Conservation (phyloP, 2,329 filamentous ascomycete genomes). For the Emericellopsis atlantica region DNA sequence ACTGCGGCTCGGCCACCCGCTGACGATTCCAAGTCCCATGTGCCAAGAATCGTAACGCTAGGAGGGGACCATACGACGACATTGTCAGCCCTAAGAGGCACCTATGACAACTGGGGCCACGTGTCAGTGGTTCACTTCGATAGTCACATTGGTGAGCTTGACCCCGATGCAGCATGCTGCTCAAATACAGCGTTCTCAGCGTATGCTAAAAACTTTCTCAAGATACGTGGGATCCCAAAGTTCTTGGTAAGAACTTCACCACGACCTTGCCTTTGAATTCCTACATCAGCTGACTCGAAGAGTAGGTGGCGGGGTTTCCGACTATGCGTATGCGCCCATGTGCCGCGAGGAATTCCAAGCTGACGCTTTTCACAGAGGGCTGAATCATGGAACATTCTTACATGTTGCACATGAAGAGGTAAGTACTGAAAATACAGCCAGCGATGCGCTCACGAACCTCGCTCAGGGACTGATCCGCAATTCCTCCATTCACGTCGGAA, state of each 20-base stretch:
- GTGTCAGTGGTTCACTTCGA: constrained; percentile 61
- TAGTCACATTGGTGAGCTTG: constrained; percentile 65
- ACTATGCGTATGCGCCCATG: not conserved
- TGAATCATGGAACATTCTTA: constrained; percentile 81
- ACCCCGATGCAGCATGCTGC: constrained; percentile 32
- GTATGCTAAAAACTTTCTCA: not conserved
- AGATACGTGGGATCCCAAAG: not conserved
- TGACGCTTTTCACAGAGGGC: constrained; percentile 16
- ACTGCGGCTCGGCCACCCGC: constrained; percentile 10
- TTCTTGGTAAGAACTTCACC: not conserved
- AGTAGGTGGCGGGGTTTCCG: constrained; percentile 17
- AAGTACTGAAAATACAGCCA: constrained; percentile 55
- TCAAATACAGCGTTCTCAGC: not conserved
- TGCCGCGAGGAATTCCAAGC: not conserved
- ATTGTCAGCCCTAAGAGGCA: constrained; percentile 51
- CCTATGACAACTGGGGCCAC: constrained; percentile 44
- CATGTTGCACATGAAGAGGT: constrained; percentile 70
- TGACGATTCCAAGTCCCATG: constrained; percentile 19
- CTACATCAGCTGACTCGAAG: constrained; percentile 65
- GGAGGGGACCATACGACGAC: constrained; percentile 59
- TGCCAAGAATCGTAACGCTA: constrained; percentile 38
- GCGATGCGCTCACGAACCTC: constrained; percentile 66
- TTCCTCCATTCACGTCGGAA: not conserved
- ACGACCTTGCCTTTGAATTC: constrained; percentile 5
- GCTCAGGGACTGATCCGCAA: constrained; percentile 48